Evolutionary conservation across 495 filamentous ascomycete genomes (phyloP), one percentile per base, ranked within the genome.

Genomic region (Tricharina praecox): DNA sequence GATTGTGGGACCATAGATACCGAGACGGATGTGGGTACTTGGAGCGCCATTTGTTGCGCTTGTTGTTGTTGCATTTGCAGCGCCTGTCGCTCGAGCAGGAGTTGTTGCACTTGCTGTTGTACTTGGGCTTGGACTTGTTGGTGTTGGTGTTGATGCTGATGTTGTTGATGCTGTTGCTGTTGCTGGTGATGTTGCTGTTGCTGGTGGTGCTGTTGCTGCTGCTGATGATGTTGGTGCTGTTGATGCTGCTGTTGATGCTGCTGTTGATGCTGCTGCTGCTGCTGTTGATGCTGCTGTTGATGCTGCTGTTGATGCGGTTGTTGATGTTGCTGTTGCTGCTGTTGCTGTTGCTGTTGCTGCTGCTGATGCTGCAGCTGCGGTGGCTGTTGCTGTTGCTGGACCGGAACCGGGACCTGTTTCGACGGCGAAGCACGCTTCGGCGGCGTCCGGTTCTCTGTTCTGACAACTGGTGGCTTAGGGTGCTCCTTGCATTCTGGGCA

Each of bases 401-500:
- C 26, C 50, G 24, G 32, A 8, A 11, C 35, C 2, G 13, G 15
- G 24, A 34, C 25, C 33, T 46, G 24, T 7, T 46, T 30, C 33
- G 43, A 18, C 23, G 34, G 20, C 3, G 45, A 30, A 1, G 39
- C 15, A 8, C 21, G 34, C 15, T 47, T 45, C 16, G 44, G 42
- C 1, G 55, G 53, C 13, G 47, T 59, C 24, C 49, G 45, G 25
- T 48, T 40, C 24, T 59, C 55, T 9, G 51, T 49, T 21, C 62
- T 53, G 26, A 67, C 65, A 9, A 60, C 52, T n/a, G 75, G 69
- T 3, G 63, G 58, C 58, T 85, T 86, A 50, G 75, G 70, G 28
- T 74, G 66, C 50, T 90, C 84, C 66, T 88, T 93, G 69, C 88
- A 97, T 58, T 93, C 77, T 1, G 76, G 64, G 63, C 90, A 97